phyloP scores from a whole-genome alignment of 1,139 yeast genomes.

The Pneumocystis murina region DNA sequence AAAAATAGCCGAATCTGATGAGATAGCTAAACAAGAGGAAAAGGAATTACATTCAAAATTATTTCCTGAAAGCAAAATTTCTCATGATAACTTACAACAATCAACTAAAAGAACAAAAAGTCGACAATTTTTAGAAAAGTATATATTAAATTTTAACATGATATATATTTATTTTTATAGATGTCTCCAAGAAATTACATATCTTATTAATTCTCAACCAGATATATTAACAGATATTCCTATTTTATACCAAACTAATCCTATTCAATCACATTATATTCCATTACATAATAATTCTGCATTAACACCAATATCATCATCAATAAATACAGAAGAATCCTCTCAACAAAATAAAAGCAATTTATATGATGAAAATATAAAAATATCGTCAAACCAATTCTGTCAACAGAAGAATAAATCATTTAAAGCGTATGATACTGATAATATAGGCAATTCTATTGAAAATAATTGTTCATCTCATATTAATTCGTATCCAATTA shows the following conservation, averaged over 20 bases:
- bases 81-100: conserved; percentile 7
- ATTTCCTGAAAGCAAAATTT: not conserved
- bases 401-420: not conserved
- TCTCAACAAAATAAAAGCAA: not conserved
- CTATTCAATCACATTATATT: not conserved
- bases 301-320: not conserved
- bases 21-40: not conserved
- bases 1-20: not conserved
- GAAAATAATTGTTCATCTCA: not conserved
- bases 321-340: not conserved
- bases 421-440: not conserved
- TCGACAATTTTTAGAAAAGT: conserved; percentile 14
- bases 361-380: not conserved
- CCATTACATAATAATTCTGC: not conserved
- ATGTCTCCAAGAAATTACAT: conserved; percentile 14
- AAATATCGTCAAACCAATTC: not conserved
- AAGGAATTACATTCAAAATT: not conserved
- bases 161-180: conserved; percentile 1
- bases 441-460: not conserved
- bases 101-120: conserved; percentile 7
- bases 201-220: conserved; percentile 3
- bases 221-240: not conserved
- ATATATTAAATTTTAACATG: not conserved
- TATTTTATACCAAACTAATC: not conserved
- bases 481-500: not conserved